phyloP scores from a whole-genome alignment of 768 basidiomycete genomes.

The Sarcodon sp. region DNA sequence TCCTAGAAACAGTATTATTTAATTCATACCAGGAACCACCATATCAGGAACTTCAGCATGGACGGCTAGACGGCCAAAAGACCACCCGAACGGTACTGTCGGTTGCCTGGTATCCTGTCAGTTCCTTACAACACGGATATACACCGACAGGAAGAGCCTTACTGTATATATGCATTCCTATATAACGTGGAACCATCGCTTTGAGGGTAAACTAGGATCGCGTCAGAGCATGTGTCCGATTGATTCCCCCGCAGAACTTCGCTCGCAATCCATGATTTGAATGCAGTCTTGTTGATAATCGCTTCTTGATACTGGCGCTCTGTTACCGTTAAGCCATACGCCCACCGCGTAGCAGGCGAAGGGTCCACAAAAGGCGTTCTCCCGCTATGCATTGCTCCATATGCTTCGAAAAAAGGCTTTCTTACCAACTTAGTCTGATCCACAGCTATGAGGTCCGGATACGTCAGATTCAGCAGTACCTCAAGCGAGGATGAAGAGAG shows the following conservation, averaged over 20 bases:
- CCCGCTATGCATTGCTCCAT: constrained; percentile 11
- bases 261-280: constrained; percentile 18
- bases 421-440: constrained; percentile 15
- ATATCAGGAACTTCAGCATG: constrained; percentile 16
- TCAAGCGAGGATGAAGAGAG: constrained; percentile 10
- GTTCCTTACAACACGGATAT: background rate
- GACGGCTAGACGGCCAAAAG: constrained; percentile 10
- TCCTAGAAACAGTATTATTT: background rate
- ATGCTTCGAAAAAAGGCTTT: constrained; percentile 15
- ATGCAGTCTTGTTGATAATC: constrained; percentile 13
- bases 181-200: constrained; percentile 13
- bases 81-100: constrained; percentile 13
- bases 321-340: constrained; percentile 10
- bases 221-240: constrained; percentile 13
- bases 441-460: constrained; percentile 14
- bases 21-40: constrained; percentile 16
- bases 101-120: constrained; percentile 7
- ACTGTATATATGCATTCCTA: constrained; percentile 13
- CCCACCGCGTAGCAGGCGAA: constrained; percentile 15
- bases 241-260: constrained; percentile 9
- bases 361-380: constrained; percentile 17
- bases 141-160: background rate
- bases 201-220: constrained; percentile 17
- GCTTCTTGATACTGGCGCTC: constrained; percentile 9
- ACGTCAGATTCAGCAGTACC: constrained; percentile 14